phyloP scores from a whole-genome alignment of 106 monocot genomes.

The Triglochin maritima region DNA sequence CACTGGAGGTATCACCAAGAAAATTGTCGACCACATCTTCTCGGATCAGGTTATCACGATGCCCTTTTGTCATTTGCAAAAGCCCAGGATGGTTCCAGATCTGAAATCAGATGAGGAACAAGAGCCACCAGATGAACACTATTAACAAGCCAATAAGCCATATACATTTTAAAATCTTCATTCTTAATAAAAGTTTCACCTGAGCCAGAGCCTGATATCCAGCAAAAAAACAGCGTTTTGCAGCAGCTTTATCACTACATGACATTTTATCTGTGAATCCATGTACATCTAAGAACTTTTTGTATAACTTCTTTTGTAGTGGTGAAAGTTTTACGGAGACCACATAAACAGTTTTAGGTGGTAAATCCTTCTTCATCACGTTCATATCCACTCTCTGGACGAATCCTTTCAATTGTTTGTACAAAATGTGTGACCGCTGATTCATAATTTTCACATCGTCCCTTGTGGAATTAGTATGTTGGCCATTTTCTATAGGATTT shows the following conservation, averaged over 20 bases:
- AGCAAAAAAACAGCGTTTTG: conserved; percentile 58
- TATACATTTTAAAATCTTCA: not conserved
- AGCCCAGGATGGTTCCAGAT: conserved; percentile 99
- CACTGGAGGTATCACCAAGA: conserved; percentile 71
- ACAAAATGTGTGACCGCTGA: conserved; percentile 89
- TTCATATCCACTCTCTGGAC: conserved; percentile 95
- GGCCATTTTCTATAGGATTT: conserved; percentile 98
- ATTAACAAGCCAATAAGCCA: not conserved
- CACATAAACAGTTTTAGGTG: conserved; percentile 90
- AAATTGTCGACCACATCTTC: conserved; percentile 80
- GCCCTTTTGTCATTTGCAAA: conserved; percentile 75
- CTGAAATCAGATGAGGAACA: conserved; percentile 18
- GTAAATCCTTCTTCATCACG: conserved; percentile 93
- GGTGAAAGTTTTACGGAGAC: conserved; percentile 92
- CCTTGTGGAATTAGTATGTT: conserved; percentile 86
- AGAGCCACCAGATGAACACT: not conserved
- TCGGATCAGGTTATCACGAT: conserved; percentile 30
- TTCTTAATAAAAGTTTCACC: conserved; percentile 20
- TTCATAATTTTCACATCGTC: conserved; percentile 98
- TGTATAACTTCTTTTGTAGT: conserved; percentile 80
- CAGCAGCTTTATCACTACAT: conserved; percentile 47
- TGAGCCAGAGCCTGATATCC: conserved; percentile 85
- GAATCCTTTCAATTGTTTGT: conserved; percentile 93
- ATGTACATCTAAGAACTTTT: conserved; percentile 71
- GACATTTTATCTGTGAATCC: conserved; percentile 52